Percentiles rank a stretch among this genome's conserved stretches.
Evolutionary conservation across 139 green algal species (phyloP).

Genomic region (Auxenochlorella protothecoides): DNA sequence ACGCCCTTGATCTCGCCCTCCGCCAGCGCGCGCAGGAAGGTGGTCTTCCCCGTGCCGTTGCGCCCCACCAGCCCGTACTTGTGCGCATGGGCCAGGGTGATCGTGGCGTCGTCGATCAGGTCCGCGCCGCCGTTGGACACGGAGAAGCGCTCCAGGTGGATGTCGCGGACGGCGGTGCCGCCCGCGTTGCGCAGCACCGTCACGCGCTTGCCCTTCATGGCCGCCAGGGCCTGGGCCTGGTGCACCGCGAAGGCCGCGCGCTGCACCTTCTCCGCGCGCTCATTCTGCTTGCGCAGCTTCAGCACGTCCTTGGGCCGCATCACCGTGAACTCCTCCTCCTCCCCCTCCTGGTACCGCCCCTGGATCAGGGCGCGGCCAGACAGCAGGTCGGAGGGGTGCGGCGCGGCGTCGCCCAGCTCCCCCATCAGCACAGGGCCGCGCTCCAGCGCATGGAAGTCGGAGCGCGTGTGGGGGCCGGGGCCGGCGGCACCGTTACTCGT

Average conservation of each 20-base stretch:
- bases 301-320: constrained; percentile 37
- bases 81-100: constrained; percentile 62
- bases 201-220: constrained; percentile 20
- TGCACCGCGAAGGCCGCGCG: constrained; percentile 36
- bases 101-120: constrained; percentile 46
- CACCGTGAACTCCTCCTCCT: background rate
- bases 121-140: constrained; percentile 66
- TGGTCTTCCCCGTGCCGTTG: constrained; percentile 86
- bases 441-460: constrained; percentile 9
- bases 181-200: constrained; percentile 38
- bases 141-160: constrained; percentile 69
- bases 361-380: constrained; percentile 33
- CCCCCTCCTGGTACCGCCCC: constrained; percentile 2
- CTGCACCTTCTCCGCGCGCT: constrained; percentile 37
- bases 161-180: constrained; percentile 43
- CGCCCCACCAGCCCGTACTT: constrained; percentile 67
- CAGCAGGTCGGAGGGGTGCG: constrained; percentile 28
- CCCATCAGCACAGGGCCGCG: constrained; percentile 36
- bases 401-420: constrained; percentile 9
- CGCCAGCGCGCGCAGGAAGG: constrained; percentile 69
- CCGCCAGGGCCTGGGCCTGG: constrained; percentile 9
- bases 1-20: constrained; percentile 62
- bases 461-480: background rate
- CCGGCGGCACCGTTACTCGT: background rate
- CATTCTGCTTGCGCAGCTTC: constrained; percentile 51